Percentiles rank a stretch among this genome's conserved stretches.
Conservation (phyloP, 78 protist species). For the Dictyostelium brefeldianum region DNA sequence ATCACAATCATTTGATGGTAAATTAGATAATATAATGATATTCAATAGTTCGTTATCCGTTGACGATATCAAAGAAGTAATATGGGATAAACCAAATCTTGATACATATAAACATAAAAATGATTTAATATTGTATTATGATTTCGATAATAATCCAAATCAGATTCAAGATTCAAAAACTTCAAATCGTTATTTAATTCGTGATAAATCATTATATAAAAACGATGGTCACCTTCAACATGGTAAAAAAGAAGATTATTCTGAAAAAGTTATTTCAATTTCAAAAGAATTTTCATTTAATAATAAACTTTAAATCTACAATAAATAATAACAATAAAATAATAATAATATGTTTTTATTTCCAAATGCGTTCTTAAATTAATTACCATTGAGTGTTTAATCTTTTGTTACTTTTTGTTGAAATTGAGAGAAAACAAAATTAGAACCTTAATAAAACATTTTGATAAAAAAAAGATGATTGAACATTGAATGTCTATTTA, state of each 20-base stretch:
- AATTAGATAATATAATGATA: constrained; percentile 31
- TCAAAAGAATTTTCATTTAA: constrained; percentile 58
- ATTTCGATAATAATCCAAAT: constrained; percentile 16
- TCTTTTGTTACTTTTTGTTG: no score
- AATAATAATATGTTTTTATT: no score
- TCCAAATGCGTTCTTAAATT: no score
- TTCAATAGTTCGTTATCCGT: constrained; percentile 22
- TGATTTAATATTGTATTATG: constrained; percentile 14
- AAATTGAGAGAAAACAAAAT: no score
- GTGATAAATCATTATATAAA: constrained; percentile 33
- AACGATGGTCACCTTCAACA: background rate
- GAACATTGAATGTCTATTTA: no score
- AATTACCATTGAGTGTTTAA: no score
- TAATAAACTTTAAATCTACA: constrained; percentile 3
- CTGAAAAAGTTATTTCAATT: constrained; percentile 17
- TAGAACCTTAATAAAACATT: no score
- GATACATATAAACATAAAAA: background rate
- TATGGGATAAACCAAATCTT: constrained; percentile 33
- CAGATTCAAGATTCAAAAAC: background rate
- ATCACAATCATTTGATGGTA: constrained; percentile 13
- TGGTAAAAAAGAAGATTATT: constrained; percentile 2
- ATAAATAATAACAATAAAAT: background rate
- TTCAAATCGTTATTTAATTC: background rate
- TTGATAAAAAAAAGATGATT: no score
- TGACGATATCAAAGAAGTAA: background rate